Base-by-base conservation (phyloP, 306 rosid species). In the Gastrolobium bilobum region DNA sequence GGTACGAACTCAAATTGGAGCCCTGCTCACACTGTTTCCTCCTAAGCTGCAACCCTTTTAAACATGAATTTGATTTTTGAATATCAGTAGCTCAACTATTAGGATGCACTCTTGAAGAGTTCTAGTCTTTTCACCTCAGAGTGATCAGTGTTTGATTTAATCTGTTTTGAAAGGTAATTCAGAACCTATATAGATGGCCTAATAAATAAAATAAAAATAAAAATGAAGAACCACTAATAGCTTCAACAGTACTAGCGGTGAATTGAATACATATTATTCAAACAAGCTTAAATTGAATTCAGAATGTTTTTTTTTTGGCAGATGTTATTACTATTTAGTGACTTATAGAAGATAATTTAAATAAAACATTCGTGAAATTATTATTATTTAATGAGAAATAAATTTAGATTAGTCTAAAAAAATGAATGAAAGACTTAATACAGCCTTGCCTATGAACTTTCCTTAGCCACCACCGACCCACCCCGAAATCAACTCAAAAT, bases 111-210 rank as follows among this genome's bases (percentile, higher is more conserved):
- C 35, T 13, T 48, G 29, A 68, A 70, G 62, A 51, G 34, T 51
- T 53, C 9, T 35, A 9, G 37, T 38, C 51, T 71, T 71, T 40
- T 59, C 68, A 47, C 26, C 29, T n/a, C 10, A 31, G 43, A 20
- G 14, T 75, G 56, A 58, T 58, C 20, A 47, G 10, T 61, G 48
- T 46, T 61, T 62, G 38, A 63, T 48, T 37, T 37, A 76, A 63
- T 50, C 42, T 6, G 51, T 63, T 38, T 63, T 64, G 7, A 26
- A 37, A 64, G 50, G 54, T 42, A 50, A 48, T 51, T 77, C 38
- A 65, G 4, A 63, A 61, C 47, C 33, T 50, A 10, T 4, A 47
- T 26, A 39, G 35, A 65, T 26, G 66, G 11, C 8, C 56, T 53
- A 46, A 6, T 4, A 2, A 37, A 50, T n/a, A n/a, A n/a, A n/a